Conservation (phyloP, 768 basidiomycete genomes). For the Mrakia blollopis region DNA sequence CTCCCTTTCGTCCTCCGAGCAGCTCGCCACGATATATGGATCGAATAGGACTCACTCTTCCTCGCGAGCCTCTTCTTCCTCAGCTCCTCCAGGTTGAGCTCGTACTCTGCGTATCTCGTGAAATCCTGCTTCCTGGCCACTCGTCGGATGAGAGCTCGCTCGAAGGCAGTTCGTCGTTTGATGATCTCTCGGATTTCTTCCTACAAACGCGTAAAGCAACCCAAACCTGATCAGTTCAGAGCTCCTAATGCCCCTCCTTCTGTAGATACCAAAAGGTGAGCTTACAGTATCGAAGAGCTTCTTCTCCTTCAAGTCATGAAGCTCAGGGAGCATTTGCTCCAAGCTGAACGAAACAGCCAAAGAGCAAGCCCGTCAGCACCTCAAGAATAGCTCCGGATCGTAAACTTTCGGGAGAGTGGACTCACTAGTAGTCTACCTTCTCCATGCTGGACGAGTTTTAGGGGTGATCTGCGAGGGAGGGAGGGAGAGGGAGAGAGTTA, state of each 20-base stretch:
- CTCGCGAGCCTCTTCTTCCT: constrained; percentile 34
- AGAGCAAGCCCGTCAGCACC: background rate
- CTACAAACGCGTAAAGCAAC: constrained; percentile 45
- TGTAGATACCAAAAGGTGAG: background rate
- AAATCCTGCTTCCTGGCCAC: constrained; percentile 82
- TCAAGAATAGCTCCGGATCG: too few relatives aligned
- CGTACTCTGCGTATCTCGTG: constrained; percentile 60
- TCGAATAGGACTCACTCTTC: constrained; percentile 31
- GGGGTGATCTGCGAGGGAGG: background rate
- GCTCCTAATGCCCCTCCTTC: too few relatives aligned
- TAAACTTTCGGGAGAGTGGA: background rate
- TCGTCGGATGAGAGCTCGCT: constrained; percentile 74
- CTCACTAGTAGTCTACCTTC: constrained; percentile 32
- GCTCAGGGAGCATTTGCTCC: constrained; percentile 96
- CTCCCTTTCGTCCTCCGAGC: too few relatives aligned
- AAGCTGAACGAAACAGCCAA: constrained; percentile 47
- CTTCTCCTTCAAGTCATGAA: constrained; percentile 83
- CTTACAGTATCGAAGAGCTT: constrained; percentile 73
- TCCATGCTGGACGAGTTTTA: constrained; percentile 22
- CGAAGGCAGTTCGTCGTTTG: constrained; percentile 74
- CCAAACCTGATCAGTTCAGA: too few relatives aligned
- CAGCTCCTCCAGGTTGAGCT: constrained; percentile 38
- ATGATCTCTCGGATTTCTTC: constrained; percentile 78
- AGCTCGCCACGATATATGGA: background rate
- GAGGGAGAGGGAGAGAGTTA: background rate